Evolutionary conservation across 495 filamentous ascomycete genomes (phyloP), one percentile per base, ranked within the genome.

Genomic region (Xylaria acuta): DNA sequence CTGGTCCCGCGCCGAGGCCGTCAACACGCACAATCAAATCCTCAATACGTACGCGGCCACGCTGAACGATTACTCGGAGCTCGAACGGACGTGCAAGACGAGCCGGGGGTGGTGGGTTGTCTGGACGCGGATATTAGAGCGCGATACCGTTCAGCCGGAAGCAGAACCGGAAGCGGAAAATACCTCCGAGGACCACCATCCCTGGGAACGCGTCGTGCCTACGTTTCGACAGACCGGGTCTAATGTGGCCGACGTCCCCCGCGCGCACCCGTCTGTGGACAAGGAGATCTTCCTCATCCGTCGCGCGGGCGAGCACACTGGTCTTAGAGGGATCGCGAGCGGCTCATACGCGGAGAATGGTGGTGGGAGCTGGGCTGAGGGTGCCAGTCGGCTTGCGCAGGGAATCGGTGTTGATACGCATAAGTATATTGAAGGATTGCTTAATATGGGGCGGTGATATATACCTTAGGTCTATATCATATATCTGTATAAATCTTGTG

Each of bases 21-120:
- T 99, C 70, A 94, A 92, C 77, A 94, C 97, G 1, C 94, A 98
- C 80, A 90, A 88, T 63, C 91, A 97, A 72, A 90, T 98, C 41
- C 83, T 99, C 18, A 90, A 88, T 73, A 95, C 92, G 41, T 89
- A 94, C 75, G 81, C 82, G 30, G 86, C 89, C 38, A 93, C 93
- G 25, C 86, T 87, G 16, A 82, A 83, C 22, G 82, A 88, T 14
- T 74, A 82, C 1, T 80, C 85, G 18, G 94, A 95, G 76, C 79
- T 91, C 8, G 97, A 98, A 81, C 84, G 92, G n/a, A 98, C 92
- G 16, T 93, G 91, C 81, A 97, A 97, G 85, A 98, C 95, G 6
- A 92, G 85, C 60, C 88, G 94, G 12, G 94, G 94, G 1, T 99
- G 95, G 95, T 99, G 97, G 96, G 86, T 98, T 36, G 92, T 98